Evolutionary conservation across 140 eudicot species (phyloP).

Genomic region (Oenanthe javanica): DNA sequence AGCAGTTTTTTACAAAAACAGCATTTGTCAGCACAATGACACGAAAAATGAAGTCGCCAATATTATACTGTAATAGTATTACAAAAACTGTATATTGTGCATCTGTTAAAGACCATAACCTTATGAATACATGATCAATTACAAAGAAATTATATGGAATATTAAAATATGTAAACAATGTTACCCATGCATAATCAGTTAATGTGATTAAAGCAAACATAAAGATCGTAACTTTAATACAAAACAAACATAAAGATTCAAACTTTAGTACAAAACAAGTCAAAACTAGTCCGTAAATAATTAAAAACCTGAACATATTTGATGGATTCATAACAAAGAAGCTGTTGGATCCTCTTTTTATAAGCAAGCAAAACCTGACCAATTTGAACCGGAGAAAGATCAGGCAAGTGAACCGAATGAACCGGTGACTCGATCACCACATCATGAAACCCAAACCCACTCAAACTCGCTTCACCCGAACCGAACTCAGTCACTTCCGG

Average conservation of each 20-base stretch:
- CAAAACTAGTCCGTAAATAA: neutral
- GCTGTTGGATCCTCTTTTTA: slow-evolving; percentile 61
- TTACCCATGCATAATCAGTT: neutral
- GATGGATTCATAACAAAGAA: slow-evolving; percentile 32
- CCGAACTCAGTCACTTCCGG: slow-evolving; percentile 1
- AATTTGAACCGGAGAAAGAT: slow-evolving; percentile 42
- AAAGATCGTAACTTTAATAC: neutral
- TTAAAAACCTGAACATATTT: slow-evolving; percentile 62
- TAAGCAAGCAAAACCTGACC: slow-evolving; percentile 71
- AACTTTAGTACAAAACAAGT: neutral
- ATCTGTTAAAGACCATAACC: neutral
- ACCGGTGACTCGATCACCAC: slow-evolving; percentile 81
- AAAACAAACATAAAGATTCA: neutral
- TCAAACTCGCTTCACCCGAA: slow-evolving; percentile 22
- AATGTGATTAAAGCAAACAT: neutral
- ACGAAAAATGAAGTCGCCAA: neutral
- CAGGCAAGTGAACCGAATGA: slow-evolving; percentile 62
- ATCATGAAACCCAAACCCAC: slow-evolving; percentile 86
- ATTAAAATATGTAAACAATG: neutral
- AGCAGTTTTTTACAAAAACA: neutral
- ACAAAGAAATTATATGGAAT: neutral
- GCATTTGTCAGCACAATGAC: neutral
- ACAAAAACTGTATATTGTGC: neutral
- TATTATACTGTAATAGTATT: too few species aligned
- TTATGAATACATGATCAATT: neutral